Conservation (phyloP, 225 moss, liverwort and hornwort species). For the Lunularia cruciata region DNA sequence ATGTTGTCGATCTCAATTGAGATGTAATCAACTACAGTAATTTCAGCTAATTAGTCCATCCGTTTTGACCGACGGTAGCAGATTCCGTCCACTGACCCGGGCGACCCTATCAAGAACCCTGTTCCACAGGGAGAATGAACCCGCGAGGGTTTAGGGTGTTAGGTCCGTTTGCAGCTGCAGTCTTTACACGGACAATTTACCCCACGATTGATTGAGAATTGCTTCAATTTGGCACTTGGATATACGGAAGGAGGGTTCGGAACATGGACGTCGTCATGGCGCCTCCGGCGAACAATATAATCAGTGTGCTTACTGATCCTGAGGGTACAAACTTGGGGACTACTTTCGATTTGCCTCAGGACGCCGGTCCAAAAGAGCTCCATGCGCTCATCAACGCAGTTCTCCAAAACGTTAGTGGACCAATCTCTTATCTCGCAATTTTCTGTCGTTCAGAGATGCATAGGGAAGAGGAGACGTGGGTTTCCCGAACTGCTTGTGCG, state of each 20-base stretch:
- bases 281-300: conserved; percentile 67
- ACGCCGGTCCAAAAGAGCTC: conserved; percentile 74
- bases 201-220: too few species aligned
- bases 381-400: conserved; percentile 82
- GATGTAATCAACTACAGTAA: too few species aligned
- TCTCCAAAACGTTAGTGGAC: conserved; percentile 57
- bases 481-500: not conserved
- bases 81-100: too few species aligned
- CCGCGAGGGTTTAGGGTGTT: too few species aligned
- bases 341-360: conserved; percentile 86
- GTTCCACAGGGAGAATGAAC: too few species aligned
- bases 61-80: too few species aligned
- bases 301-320: conserved; percentile 71
- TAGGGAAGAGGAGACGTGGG: not conserved
- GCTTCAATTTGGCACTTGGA: not conserved
- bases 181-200: too few species aligned
- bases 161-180: too few species aligned
- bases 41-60: too few species aligned
- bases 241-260: not conserved
- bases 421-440: not conserved
- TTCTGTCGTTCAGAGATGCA: not conserved
- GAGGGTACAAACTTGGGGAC: conserved; percentile 77
- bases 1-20: too few species aligned
- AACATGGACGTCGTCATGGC: conserved; percentile 40
- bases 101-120: too few species aligned